Percentiles rank a stretch among this genome's conserved stretches.
Evolutionary conservation across 176 grass and related monocot species (phyloP).

Genomic region (Cymbopogon citratus): DNA sequence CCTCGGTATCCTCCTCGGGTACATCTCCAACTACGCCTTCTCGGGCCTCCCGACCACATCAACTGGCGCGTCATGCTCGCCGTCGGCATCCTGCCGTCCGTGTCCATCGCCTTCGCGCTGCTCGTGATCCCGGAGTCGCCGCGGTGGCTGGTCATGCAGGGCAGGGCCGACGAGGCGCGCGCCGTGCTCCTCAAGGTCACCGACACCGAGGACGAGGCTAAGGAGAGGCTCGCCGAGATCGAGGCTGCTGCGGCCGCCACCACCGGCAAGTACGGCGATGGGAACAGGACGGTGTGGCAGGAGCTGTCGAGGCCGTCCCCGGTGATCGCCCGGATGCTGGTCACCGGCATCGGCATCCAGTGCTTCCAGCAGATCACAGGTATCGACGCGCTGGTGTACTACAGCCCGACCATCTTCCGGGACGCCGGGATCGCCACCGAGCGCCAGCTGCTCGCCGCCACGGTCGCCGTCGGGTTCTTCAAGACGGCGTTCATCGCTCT

Average conservation of each 20-base stretch:
- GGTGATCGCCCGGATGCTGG: conserved; percentile 43
- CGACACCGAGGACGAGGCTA: conserved; percentile 44
- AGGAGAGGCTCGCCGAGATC: conserved; percentile 58
- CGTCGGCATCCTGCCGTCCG: conserved; percentile 70
- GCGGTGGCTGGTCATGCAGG: conserved; percentile 71
- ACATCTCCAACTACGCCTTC: conserved; percentile 81
- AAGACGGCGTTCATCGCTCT: conserved; percentile 71
- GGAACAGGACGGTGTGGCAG: conserved; percentile 54
- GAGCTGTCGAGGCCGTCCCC: conserved; percentile 57
- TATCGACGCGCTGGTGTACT: conserved; percentile 63
- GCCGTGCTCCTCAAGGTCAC: conserved; percentile 52
- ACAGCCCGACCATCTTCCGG: conserved; percentile 69
- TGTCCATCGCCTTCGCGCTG: conserved; percentile 65
- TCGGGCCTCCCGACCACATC: conserved; percentile 64
- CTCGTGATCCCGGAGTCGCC: conserved; percentile 76
- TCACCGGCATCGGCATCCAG: conserved; percentile 52
- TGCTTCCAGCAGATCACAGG: conserved; percentile 76
- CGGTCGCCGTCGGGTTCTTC: conserved; percentile 55
- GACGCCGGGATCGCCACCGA: conserved; percentile 53
- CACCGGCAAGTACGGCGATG: conserved; percentile 21
- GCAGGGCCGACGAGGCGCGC: conserved; percentile 42
- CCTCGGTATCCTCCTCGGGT: conserved; percentile 76
- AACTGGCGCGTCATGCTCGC: conserved; percentile 88
- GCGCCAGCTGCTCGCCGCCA: conserved; percentile 53
- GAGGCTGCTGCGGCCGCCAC: conserved; percentile 35